A percentile compares a stretch with the other conserved stretches of the same genome.
Conservation (phyloP, 176 grass and related monocot genomes). For the Melocanna baccifera region DNA sequence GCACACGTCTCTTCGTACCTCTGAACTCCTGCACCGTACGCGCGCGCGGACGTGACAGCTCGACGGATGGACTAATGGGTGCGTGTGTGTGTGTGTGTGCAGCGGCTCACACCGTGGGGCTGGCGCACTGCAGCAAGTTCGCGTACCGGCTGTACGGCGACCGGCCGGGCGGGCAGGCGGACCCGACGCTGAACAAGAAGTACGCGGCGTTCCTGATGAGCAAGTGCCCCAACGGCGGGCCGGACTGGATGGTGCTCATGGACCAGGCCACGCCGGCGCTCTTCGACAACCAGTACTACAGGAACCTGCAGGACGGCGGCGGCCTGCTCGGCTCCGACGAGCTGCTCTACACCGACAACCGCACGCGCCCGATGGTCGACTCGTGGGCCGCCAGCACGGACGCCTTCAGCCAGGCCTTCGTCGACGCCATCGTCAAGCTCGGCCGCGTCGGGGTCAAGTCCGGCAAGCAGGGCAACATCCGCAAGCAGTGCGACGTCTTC, state of each 20-base stretch:
- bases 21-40: background rate
- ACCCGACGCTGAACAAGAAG: conserved; percentile 47
- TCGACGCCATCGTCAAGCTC: conserved; percentile 49
- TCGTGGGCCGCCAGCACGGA: conserved; percentile 40
- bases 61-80: background rate
- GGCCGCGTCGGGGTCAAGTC: conserved; percentile 81
- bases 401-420: conserved; percentile 59
- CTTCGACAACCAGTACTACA: conserved; percentile 92
- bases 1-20: background rate
- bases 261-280: conserved; percentile 59
- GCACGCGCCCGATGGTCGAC: conserved; percentile 48
- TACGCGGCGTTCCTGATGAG: conserved; percentile 53
- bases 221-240: conserved; percentile 40
- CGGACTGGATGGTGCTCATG: conserved; percentile 44
- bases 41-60: background rate
- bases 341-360: conserved; percentile 63
- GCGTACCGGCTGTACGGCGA: conserved; percentile 38
- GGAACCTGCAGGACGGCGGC: conserved; percentile 63
- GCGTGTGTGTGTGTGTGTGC: background rate
- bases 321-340: conserved; percentile 63
- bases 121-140: conserved; percentile 75
- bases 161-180: conserved; percentile 19
- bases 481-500: conserved; percentile 58
- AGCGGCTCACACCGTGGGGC: conserved; percentile 71
- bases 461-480: conserved; percentile 61